Base-by-base conservation (phyloP, 2,329 filamentous ascomycete species). In the Thielaviopsis euricoi region DNA sequence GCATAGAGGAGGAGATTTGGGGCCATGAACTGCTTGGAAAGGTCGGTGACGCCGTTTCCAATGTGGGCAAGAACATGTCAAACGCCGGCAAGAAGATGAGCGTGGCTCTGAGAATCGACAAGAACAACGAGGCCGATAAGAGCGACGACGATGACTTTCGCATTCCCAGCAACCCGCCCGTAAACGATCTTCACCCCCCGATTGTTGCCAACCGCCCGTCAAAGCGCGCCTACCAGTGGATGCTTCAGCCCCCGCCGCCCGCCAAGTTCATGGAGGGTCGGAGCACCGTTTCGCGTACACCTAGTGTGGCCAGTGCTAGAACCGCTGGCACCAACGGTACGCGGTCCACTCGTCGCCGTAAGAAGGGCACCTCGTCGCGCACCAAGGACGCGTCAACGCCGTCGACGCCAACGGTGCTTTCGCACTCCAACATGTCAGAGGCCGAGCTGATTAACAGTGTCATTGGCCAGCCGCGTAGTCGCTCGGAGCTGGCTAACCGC, bases 211-310 rank as follows among this genome's bases (percentile, higher is more conserved):
- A 82, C 70, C 85, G 80, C 58, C 86, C 83, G 15, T 77, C 76
- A 67, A 81, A 74, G 66, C 81, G 82, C 57, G 88, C 87, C 60
- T 85, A 86, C 57, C 79, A 78, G 66, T 96, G 90, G 90, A 95
- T 96, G 89, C 74, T 95, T 55, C 88, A 95, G 66, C 90, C 90
- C 1, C 89, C 89, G 1, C 90, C 90, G n/a, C 81, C 85, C 37
- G 89, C 90, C 58, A 89, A 85, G 68, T 77, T 95, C 60, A 96
- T 96, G 90, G 86, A 86, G 62, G 90, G 89, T 63, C 93, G 90
- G 68, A 80, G 87, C 40, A 80, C 81, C 29, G 82, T 85, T 21
- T 80, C 77, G 64, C 74, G 83, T 57, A 84, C 80, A 62, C 74
- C 74, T 40, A 86, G 81, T 65, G 74, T 76, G 40, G 74, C 71